phyloP scores from a whole-genome alignment of 2,329 filamentous ascomycete genomes.

The Talaromyces albobiverticillius region DNA sequence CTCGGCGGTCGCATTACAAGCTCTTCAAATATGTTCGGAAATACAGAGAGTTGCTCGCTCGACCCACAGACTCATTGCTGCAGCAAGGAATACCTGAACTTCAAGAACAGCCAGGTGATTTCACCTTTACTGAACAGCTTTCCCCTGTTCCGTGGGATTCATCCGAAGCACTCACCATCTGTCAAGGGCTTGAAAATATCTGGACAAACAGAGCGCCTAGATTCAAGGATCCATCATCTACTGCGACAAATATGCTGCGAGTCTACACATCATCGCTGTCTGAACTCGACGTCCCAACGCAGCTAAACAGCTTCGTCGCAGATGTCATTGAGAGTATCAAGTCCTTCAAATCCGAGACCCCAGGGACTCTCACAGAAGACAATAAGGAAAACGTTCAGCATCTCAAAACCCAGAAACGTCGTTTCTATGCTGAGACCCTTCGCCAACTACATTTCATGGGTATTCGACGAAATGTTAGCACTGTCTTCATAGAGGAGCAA shows the following conservation, averaged over 20 bases:
- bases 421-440: constrained; percentile 83
- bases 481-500: constrained; percentile 70
- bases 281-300: constrained; percentile 55
- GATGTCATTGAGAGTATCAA: constrained; percentile 66
- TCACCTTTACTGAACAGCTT: constrained; percentile 11
- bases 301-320: constrained; percentile 66
- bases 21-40: constrained; percentile 89
- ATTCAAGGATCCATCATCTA: constrained; percentile 67
- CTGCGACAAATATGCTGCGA: constrained; percentile 70
- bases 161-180: constrained; percentile 31
- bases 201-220: constrained; percentile 56
- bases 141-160: constrained; percentile 1
- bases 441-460: constrained; percentile 85
- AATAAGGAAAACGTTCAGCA: constrained; percentile 83
- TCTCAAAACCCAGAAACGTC: constrained; percentile 84
- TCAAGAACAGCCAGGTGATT: constrained; percentile 23
- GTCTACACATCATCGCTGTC: constrained; percentile 55
- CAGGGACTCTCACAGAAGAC: constrained; percentile 74
- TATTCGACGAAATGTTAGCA: constrained; percentile 76
- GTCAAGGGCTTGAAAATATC: constrained; percentile 24
- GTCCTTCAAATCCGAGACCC: constrained; percentile 80
- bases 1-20: constrained; percentile 84
- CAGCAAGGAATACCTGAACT: constrained; percentile 31
- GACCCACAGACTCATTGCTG: constrained; percentile 65
- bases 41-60: constrained; percentile 74